Evolutionary conservation across 331 rosid species (phyloP).

Genomic region (Quercus phellos): DNA sequence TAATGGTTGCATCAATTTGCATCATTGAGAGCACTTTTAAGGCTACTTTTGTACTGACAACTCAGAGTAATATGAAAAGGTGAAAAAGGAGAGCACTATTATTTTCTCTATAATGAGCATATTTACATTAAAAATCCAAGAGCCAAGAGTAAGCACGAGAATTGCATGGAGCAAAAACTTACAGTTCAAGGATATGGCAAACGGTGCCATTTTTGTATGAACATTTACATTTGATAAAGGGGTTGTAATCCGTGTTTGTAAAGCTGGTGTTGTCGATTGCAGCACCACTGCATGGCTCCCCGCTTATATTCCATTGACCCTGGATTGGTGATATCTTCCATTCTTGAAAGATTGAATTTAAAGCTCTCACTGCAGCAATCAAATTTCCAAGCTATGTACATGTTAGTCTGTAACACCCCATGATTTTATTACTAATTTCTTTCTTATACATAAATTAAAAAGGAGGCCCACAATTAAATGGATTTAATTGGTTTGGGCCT

Average conservation of each 20-base stretch:
- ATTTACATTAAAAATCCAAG: background rate
- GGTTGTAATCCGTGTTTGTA: background rate
- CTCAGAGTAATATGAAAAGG: background rate
- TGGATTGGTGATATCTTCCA: slow-evolving; percentile 37
- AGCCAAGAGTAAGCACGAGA: background rate
- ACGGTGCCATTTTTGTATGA: slow-evolving; percentile 23
- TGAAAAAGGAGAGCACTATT: background rate
- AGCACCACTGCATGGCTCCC: slow-evolving; percentile 58
- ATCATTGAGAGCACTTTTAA: background rate
- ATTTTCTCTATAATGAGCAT: background rate
- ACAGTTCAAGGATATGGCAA: slow-evolving; percentile 66
- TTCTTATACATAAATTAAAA: too few species aligned
- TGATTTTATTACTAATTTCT: too few species aligned
- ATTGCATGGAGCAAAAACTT: slow-evolving; percentile 1
- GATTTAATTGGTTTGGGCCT: too few species aligned
- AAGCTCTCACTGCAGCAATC: slow-evolving; percentile 33
- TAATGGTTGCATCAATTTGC: background rate
- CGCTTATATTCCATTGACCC: slow-evolving; percentile 55
- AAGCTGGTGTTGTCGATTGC: slow-evolving; percentile 31
- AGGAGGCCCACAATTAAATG: too few species aligned
- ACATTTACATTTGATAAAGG: slow-evolving; percentile 68
- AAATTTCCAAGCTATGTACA: background rate
- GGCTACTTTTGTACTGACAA: background rate
- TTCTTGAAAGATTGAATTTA: slow-evolving; percentile 59
- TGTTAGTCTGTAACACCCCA: background rate